These are phyloP conservation scores for Eucalyptus viminalis DNA, from an alignment of 345 rosid genomes.

Conservation along the genomic window DNA sequence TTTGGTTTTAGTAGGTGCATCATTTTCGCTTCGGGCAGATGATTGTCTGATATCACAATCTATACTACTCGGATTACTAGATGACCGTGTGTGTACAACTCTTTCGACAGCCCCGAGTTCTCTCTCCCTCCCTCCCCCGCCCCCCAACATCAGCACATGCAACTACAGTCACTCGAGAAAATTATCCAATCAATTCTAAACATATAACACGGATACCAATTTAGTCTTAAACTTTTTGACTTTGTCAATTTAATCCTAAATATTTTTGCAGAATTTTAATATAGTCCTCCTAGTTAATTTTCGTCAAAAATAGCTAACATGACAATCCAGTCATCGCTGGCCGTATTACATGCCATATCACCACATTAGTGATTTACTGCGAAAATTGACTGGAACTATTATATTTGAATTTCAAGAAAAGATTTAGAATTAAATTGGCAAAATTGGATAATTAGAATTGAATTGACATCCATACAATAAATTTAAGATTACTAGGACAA, in stretches of 20 bases:
- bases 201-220: fast-evolving
- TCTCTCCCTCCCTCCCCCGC: neutral
- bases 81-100: neutral
- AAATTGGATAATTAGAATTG: no score
- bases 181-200: neutral
- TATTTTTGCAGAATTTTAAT: no score
- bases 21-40: neutral
- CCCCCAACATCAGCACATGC: neutral
- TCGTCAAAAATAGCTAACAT: fast-evolving
- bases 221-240: no score
- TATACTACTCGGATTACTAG: neutral
- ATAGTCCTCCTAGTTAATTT: no score
- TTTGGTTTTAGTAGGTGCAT: neutral
- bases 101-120: neutral
- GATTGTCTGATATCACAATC: neutral
- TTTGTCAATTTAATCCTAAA: no score
- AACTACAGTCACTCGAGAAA: fast-evolving
- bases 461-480: no score
- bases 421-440: no score
- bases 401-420: no score
- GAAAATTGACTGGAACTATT: no score
- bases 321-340: fast-evolving
- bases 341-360: no score
- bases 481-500: no score
- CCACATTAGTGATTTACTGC: no score